Evolutionary conservation across 2,329 filamentous ascomycete genomes (phyloP).

Genomic region (Aureobasidium namibiae): DNA sequence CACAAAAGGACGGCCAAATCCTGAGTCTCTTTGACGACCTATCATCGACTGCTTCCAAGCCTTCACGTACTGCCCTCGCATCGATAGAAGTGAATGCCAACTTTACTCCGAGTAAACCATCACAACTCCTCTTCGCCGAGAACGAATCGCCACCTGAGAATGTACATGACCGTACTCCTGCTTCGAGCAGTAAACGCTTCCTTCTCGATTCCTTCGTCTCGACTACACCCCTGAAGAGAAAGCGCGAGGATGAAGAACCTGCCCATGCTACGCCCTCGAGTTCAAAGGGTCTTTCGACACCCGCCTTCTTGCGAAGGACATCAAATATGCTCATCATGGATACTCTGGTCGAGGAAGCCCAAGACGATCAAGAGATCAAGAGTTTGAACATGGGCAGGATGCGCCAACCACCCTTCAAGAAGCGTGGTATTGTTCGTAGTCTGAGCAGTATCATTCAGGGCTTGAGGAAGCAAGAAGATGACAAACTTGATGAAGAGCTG

Average conservation of each 20-base stretch:
- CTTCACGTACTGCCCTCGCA: conserved; percentile 23
- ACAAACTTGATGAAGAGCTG: conserved; percentile 62
- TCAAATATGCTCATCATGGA: conserved; percentile 36
- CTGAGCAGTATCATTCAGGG: conserved; percentile 67
- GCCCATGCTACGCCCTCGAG: conserved; percentile 56
- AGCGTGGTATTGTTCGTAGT: conserved; percentile 50
- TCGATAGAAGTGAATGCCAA: conserved; percentile 27
- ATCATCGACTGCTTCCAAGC: conserved; percentile 42
- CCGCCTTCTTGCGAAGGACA: conserved; percentile 57
- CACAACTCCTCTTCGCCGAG: conserved; percentile 13
- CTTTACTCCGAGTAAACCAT: conserved; percentile 32
- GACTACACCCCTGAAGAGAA: conserved; percentile 44
- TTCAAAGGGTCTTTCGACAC: conserved; percentile 52
- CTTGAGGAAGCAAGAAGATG: conserved; percentile 61
- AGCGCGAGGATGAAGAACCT: conserved; percentile 29
- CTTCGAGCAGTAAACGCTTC: conserved; percentile 51
- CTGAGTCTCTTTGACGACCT: conserved; percentile 70
- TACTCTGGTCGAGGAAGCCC: conserved; percentile 51
- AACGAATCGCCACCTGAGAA: conserved; percentile 9
- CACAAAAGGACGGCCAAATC: conserved; percentile 68
- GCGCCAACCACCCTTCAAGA: conserved; percentile 32
- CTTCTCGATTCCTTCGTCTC: conserved; percentile 58
- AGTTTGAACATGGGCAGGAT: neutral
- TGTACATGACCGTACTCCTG: conserved; percentile 35
- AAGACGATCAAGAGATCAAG: conserved; percentile 27